These are phyloP conservation scores for Fimicolochytrium jonesii DNA, from an alignment of 192 early-diverging fungal genomes.

Conservation along the genomic window DNA sequence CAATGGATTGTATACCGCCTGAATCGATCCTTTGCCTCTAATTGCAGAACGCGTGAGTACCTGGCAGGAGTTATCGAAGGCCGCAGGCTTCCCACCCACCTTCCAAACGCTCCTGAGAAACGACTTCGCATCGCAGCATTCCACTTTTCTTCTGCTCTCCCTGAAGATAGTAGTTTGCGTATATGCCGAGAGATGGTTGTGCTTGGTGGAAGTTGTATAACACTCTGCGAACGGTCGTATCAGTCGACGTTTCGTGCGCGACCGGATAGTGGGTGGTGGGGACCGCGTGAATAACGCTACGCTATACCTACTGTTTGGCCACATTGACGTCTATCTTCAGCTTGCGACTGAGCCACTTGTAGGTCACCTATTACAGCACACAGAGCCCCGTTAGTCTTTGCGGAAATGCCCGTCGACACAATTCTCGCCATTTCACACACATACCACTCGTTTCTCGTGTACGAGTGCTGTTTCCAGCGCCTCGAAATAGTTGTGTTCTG, in stretches of 20 bases:
- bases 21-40: conserved; percentile 14
- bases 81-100: conserved; percentile 4
- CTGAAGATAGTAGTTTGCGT: conserved; percentile 20
- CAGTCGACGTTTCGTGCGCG: neutral
- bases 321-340: conserved; percentile 19
- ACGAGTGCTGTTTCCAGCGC: conserved; percentile 12
- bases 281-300: neutral
- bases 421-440: neutral
- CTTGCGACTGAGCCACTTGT: conserved; percentile 26
- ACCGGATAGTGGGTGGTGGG: neutral
- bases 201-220: conserved; percentile 13
- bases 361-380: conserved; percentile 10
- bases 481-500: too few species aligned
- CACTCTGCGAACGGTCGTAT: neutral
- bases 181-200: neutral
- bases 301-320: conserved; percentile 7
- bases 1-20: conserved; percentile 10
- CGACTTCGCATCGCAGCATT: neutral
- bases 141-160: neutral
- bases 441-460: conserved; percentile 18
- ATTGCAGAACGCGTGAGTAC: neutral
- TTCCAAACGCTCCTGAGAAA: conserved; percentile 2
- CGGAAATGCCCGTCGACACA: neutral
- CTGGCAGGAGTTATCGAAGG: neutral
- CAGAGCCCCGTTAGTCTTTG: neutral